Evolutionary conservation across 139 green algal genomes (phyloP).

Genomic region (Chara braunii): DNA sequence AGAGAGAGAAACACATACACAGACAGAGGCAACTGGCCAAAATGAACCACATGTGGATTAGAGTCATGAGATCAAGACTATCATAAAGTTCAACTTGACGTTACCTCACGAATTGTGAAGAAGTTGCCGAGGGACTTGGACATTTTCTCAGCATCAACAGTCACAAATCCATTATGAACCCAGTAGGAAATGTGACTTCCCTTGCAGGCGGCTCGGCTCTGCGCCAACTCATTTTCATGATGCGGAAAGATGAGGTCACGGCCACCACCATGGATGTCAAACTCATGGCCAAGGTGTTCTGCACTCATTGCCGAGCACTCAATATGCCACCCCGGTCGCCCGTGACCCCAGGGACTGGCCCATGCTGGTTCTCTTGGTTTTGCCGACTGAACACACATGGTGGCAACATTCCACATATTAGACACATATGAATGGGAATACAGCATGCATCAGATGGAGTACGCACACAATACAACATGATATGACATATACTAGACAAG

Average conservation of each 20-base stretch:
- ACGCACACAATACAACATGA: no score
- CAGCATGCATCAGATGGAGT: no score
- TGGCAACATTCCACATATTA: no score
- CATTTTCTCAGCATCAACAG: slow-evolving; percentile 96
- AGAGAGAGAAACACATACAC: no score
- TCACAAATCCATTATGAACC: slow-evolving; percentile 93
- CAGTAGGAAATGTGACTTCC: slow-evolving; percentile 65
- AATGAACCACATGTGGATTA: no score
- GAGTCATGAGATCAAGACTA: no score
- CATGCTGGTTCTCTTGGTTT: slow-evolving; percentile 86
- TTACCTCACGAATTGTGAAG: slow-evolving; percentile 90
- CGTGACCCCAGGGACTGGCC: slow-evolving; percentile 82
- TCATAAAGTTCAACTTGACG: no score
- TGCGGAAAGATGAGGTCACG: slow-evolving; percentile 86
- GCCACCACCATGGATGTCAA: slow-evolving; percentile 49
- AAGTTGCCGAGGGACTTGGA: slow-evolving; percentile 95
- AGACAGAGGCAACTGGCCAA: no score
- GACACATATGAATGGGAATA: no score
- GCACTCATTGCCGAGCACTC: slow-evolving; percentile 90
- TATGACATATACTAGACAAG: no score
- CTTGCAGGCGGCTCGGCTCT: slow-evolving; percentile 51
- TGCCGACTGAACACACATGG: slow-evolving; percentile 50
- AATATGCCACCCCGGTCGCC: slow-evolving; percentile 89
- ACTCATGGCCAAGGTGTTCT: slow-evolving; percentile 40
- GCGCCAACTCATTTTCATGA: slow-evolving; percentile 96